Base-by-base conservation (phyloP, 768 basidiomycete species). In the Lactarius quietus region DNA sequence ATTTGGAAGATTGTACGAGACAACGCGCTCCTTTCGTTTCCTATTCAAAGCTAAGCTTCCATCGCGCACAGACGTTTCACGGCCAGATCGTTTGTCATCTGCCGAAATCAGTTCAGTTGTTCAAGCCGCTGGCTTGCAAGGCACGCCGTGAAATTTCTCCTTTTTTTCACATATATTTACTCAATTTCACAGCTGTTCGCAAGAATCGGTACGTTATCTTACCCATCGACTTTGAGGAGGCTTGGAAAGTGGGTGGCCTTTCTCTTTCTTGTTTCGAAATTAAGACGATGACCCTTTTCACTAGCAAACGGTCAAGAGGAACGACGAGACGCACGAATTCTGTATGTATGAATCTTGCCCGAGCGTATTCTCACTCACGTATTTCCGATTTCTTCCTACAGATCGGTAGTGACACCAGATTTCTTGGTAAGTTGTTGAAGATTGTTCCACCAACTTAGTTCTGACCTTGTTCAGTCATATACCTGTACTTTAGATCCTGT, bases 171-270 rank as follows among this genome's bases (percentile, higher is more conserved):
- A 60, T 31, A 7, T 57, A 33, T 28, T 43, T 28, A 56, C 5
- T 23, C 35, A 36, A 58, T 20, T 45, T n/a, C 64, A 57, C 69
- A 95, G 95, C 95, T 70, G 96, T 98, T 18, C 89, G 96, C 64
- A 98, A 98, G 81, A 98, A 98, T 77, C 90, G 96, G 73, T 99
- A 99, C 78, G 86, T 99, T 54, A 95, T 99, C 73, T 80, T 98
- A 26, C 96, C 97, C 0, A 85, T 90, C 17, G 97, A 99, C 83
- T 98, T 99, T 72, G 97, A 99, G 75, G 96, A 98, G 77, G 95
- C 95, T 74, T 99, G 95, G 95, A 98, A 98, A 84, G 95, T 96
- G 70, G 73, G 92, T 85, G 83, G 69, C 86, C 88, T 87, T 81
- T 73, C 28, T 64, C 36, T 70, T 84, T 74, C 81, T 83, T 83